Conservation (phyloP, 2,329 filamentous ascomycete species). For the Aspergillus sp. region DNA sequence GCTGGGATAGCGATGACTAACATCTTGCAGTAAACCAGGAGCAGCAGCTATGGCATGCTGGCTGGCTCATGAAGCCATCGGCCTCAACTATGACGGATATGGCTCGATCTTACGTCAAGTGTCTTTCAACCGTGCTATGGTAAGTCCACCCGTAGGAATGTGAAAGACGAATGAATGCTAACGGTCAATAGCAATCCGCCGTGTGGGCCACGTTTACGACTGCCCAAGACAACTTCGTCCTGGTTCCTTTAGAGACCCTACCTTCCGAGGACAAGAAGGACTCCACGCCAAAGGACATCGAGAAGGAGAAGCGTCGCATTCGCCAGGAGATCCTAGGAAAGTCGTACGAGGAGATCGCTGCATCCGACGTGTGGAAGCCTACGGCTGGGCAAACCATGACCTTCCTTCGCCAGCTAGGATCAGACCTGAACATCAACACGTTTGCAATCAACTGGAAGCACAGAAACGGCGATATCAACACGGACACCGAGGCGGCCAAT, state of each 20-base stretch:
- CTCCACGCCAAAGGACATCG: neutral
- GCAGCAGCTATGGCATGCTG: slow-evolving; percentile 47
- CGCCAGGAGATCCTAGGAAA: neutral
- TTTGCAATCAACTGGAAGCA: slow-evolving; percentile 43
- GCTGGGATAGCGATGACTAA: neutral
- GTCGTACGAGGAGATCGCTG: neutral
- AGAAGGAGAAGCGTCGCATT: neutral
- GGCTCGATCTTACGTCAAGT: slow-evolving; percentile 45
- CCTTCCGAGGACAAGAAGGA: neutral
- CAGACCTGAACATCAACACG: slow-evolving; percentile 45
- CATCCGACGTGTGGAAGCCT: slow-evolving; percentile 3
- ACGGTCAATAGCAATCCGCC: neutral
- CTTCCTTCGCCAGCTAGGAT: slow-evolving; percentile 43
- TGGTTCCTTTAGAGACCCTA: slow-evolving; percentile 11
- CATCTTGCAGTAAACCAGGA: slow-evolving; percentile 43
- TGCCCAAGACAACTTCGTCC: slow-evolving; percentile 4
- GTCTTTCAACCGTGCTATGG: slow-evolving; percentile 45
- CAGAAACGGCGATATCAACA: slow-evolving; percentile 39
- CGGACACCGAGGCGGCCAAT: slow-evolving; percentile 49
- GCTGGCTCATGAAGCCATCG: slow-evolving; percentile 47
- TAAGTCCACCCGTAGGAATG: slow-evolving; percentile 16
- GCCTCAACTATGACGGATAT: slow-evolving; percentile 42
- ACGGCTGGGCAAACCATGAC: slow-evolving; percentile 33
- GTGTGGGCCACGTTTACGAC: neutral
- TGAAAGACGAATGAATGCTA: neutral